Evolutionary conservation across 768 basidiomycete species (phyloP), one percentile per base, ranked within the genome.

Genomic region (Tephrocybe sp.): DNA sequence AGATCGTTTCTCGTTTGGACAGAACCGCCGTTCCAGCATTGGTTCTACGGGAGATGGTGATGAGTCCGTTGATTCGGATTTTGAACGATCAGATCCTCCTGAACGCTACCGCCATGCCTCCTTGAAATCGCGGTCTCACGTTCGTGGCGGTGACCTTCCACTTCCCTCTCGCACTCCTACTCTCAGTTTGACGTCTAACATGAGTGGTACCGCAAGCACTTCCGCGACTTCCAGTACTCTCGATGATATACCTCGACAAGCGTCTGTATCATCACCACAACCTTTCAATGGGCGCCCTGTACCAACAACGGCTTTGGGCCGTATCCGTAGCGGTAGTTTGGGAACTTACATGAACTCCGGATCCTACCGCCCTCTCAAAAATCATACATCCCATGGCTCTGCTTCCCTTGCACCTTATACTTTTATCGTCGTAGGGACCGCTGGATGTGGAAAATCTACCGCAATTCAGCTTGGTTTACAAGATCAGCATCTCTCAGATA

Each of bases 371-470:
- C 56, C 62, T 16, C 63, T 72, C 45, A 72, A 74, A 53, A 72
- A 75, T 2, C 67, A 66, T 48, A 50, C 66, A 34, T 55, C 62
- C 47, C 47, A 45, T 57, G 67, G 62, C 56, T 66, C 46, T 5
- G 20, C 35, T 20, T 38, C 44, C 16, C 62, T 58, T 49, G 56
- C 60, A n/a, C 66, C 67, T 41, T 65, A 88, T 43, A 82, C 84
- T 8, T 72, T 98, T 26, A 85, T 85, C 30, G 84, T 98, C 31
- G 76, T 95, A 34, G 96, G 96, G 12, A 77, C 82, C 11, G 67
- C 76, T 34, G 79, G 84, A 31, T 92, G 89, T 53, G 96, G 95
- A 53, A 98, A 98, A 69, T 86, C 90, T 1, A 81, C 83, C 2
- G 77, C 92, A 44, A 89, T 97, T 55, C 73, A 75, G 32, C 86